Conservation (phyloP, 2,329 filamentous ascomycete genomes). For the Alternaria consortialis region DNA sequence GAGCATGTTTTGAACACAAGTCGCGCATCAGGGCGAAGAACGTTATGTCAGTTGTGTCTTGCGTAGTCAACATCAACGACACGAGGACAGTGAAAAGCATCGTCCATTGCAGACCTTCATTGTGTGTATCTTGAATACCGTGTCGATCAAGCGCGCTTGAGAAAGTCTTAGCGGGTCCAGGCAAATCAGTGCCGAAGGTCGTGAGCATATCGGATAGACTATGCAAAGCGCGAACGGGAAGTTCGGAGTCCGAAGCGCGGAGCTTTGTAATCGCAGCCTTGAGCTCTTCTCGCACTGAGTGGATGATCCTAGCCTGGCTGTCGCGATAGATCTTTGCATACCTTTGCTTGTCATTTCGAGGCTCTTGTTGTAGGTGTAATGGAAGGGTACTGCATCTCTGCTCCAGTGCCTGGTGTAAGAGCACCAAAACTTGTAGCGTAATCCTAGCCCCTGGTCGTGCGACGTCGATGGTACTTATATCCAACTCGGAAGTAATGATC, state of each 20-base stretch:
- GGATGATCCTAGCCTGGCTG: conserved; percentile 48
- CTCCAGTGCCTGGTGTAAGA: conserved; percentile 37
- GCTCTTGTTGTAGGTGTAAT: conserved; percentile 3
- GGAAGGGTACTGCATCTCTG: conserved; percentile 33
- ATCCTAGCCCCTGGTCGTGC: conserved; percentile 28
- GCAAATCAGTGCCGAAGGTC: conserved; percentile 21
- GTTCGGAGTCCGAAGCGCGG: background rate
- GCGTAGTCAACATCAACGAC: conserved; percentile 21
- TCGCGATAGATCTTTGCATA: conserved; percentile 56
- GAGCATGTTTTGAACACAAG: conserved; percentile 22
- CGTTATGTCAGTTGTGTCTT: background rate
- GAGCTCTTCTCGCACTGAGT: conserved; percentile 35
- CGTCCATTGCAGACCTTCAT: conserved; percentile 33
- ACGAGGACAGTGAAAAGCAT: conserved; percentile 32
- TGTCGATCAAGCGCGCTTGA: conserved; percentile 21
- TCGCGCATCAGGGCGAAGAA: conserved; percentile 15
- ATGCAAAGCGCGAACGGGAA: conserved; percentile 22
- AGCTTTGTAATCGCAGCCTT: conserved; percentile 21
- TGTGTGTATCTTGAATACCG: conserved; percentile 11
- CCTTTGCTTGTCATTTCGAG: conserved; percentile 50
- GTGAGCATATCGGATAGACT: conserved; percentile 23
- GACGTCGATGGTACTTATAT: conserved; percentile 19
- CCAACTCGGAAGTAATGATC: conserved; percentile 30
- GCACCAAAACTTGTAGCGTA: conserved; percentile 33
- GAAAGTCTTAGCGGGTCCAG: conserved; percentile 18